phyloP scores from a whole-genome alignment of 176 grass and related monocot genomes.

The Thinopyrum elongatum region DNA sequence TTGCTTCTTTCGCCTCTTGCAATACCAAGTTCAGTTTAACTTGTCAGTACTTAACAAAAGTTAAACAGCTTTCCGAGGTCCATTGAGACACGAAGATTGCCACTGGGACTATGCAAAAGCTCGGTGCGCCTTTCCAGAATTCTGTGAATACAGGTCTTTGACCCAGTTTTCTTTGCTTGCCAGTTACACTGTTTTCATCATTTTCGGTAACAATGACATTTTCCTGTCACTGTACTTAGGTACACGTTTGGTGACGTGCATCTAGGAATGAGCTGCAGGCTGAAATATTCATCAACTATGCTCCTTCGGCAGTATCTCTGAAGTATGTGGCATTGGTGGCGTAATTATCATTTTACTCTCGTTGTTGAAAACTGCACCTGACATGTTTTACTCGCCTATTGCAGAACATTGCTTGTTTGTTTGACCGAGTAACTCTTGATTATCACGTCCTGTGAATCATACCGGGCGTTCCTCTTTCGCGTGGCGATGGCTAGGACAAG shows the following conservation, averaged over 20 bases:
- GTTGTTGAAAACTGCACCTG: background rate
- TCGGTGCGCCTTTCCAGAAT: constrained; percentile 87
- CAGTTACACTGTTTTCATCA: background rate
- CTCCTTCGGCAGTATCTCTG: constrained; percentile 75
- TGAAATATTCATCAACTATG: constrained; percentile 64
- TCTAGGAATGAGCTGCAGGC: constrained; percentile 87
- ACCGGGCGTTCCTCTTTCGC: background rate
- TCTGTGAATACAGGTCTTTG: constrained; percentile 93
- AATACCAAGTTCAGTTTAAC: background rate
- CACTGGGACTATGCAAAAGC: constrained; percentile 96
- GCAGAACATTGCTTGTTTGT: background rate
- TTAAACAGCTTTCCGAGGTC: constrained; percentile 68
- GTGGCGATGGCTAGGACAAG: background rate
- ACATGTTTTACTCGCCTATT: background rate
- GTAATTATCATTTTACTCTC: background rate
- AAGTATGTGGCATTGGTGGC: constrained; percentile 36
- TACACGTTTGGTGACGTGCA: constrained; percentile 94
- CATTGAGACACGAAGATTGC: constrained; percentile 84
- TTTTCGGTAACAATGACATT: background rate
- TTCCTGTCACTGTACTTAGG: constrained; percentile 38
- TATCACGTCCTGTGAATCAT: background rate
- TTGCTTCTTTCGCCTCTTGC: constrained; percentile 17
- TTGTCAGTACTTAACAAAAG: constrained; percentile 16
- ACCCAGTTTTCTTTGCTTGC: background rate
- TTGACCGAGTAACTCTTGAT: background rate